Percentiles rank a stretch among this genome's conserved stretches.
These are phyloP conservation scores for Eimeria sp. DNA, from an alignment of 169 alveolate genomes.

Conservation along the genomic window DNA sequence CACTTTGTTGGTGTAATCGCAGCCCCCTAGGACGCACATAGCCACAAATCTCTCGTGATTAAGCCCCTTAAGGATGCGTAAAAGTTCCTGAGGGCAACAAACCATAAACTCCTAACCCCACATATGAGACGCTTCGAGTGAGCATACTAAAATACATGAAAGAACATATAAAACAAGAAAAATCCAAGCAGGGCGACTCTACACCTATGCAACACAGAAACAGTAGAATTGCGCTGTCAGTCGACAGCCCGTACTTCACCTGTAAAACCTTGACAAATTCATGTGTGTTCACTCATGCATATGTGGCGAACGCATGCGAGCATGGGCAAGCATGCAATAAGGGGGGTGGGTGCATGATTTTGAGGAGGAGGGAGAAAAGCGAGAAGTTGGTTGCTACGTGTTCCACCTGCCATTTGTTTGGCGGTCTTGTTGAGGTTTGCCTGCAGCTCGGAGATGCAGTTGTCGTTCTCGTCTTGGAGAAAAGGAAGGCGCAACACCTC, in stretches of 20 bases:
- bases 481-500: slow-evolving; percentile 63
- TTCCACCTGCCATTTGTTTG: slow-evolving; percentile 5
- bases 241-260: not conserved
- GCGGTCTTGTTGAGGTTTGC: not conserved
- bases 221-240: not conserved
- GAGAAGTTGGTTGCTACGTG: not conserved
- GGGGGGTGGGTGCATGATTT: not conserved
- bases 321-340: not conserved
- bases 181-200: too few species aligned
- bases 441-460: not conserved
- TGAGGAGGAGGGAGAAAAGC: not conserved
- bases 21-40: slow-evolving; percentile 85
- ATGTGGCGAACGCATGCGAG: not conserved
- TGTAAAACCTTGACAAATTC: not conserved
- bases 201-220: too few species aligned
- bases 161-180: too few species aligned
- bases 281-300: not conserved
- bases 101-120: not conserved
- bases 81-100: slow-evolving; percentile 28
- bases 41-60: slow-evolving; percentile 74
- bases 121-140: not conserved
- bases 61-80: slow-evolving; percentile 44
- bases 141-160: not conserved
- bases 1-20: slow-evolving; percentile 83
- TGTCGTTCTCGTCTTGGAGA: slow-evolving; percentile 36